Conservation (phyloP, 139 green algal genomes). For the Micractinium conductrix region DNA sequence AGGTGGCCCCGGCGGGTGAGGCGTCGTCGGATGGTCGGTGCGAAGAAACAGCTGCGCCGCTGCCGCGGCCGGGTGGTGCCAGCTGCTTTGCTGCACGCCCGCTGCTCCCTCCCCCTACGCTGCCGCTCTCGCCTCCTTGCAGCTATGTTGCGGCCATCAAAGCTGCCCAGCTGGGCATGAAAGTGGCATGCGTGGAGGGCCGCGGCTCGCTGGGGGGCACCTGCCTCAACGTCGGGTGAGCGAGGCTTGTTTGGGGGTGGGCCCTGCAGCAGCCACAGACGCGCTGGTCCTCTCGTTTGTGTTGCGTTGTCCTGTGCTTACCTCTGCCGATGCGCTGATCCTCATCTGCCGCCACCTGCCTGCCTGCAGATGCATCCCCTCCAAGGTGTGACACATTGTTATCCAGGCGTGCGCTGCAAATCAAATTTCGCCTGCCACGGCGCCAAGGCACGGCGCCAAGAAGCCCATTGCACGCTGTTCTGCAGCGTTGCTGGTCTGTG, state of each 20-base stretch:
- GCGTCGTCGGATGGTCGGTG: background rate
- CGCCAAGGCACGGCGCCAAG: too few species aligned
- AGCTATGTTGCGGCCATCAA: conserved; percentile 98
- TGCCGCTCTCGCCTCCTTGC: too few species aligned
- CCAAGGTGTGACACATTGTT: too few species aligned
- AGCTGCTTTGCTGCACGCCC: background rate
- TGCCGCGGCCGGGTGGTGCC: background rate
- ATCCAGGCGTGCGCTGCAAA: background rate
- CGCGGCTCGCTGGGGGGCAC: conserved; percentile 93
- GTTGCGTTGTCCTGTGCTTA: too few species aligned
- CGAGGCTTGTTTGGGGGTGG: too few species aligned
- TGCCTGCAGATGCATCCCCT: conserved; percentile 27
- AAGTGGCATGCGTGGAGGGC: conserved; percentile 95
- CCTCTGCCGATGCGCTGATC: background rate
- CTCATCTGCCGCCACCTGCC: background rate
- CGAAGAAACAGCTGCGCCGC: background rate
- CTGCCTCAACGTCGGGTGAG: conserved; percentile 99
- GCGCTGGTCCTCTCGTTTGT: background rate
- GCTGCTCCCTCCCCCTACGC: background rate
- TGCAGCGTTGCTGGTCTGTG: background rate
- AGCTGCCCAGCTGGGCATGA: conserved; percentile 95
- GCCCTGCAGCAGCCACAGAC: background rate
- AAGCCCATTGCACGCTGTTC: background rate
- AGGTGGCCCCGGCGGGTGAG: conserved; percentile 89
- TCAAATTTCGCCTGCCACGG: background rate